A percentile compares a stretch with the other conserved stretches of the same genome.
These are phyloP conservation scores for Mycena kentingensis DNA, from an alignment of 768 basidiomycete species.

Conservation along the genomic window DNA sequence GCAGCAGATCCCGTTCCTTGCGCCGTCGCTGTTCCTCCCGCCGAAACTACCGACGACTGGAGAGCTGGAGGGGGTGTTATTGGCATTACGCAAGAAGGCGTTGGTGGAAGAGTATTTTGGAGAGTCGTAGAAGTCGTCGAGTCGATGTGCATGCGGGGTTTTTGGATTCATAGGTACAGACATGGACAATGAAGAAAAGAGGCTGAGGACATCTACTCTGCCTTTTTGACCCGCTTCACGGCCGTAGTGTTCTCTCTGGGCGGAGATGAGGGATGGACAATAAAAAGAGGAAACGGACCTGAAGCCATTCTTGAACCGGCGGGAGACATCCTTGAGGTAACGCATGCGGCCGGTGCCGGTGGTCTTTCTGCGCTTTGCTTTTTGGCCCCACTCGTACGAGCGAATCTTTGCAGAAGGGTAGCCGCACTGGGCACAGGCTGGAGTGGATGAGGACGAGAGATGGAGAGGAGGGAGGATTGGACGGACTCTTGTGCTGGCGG, in stretches of 20 bases:
- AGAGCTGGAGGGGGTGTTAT: conserved; percentile 78
- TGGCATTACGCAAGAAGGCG: conserved; percentile 77
- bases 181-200: background rate
- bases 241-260: conserved; percentile 86
- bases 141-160: conserved; percentile 5
- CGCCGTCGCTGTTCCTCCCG: conserved; percentile 67
- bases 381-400: conserved; percentile 97
- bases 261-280: background rate
- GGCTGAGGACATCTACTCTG: conserved; percentile 37
- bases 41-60: conserved; percentile 74
- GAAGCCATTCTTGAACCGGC: conserved; percentile 99
- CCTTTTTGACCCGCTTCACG: conserved; percentile 75
- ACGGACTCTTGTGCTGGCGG: conserved; percentile 95
- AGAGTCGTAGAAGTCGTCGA: conserved; percentile 16
- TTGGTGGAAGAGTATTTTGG: conserved; percentile 76
- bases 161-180: conserved; percentile 8
- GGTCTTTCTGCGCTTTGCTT: conserved; percentile 99
- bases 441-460: conserved; percentile 6
- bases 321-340: conserved; percentile 88
- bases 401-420: conserved; percentile 95
- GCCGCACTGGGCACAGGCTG: conserved; percentile 94
- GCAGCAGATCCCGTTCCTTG: conserved; percentile 73
- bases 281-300: conserved; percentile 48
- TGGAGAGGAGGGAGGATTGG: background rate
- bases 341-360: conserved; percentile 97